Base-by-base conservation (phyloP, 306 rosid genomes). In the Betula pendula region DNA sequence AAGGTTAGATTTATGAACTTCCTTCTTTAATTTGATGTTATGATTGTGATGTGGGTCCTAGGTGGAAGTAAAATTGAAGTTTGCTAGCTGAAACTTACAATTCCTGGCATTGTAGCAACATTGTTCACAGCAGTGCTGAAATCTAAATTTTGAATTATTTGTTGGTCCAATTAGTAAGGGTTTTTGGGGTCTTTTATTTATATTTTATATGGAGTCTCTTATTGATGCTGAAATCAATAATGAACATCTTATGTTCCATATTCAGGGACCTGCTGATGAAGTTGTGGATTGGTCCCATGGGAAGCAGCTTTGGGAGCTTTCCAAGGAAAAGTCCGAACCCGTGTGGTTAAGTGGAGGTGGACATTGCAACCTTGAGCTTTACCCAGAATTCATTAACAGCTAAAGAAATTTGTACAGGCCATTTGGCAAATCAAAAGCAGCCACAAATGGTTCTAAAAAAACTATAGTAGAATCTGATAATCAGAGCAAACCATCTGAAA, bases 321-420 rank as follows among this genome's bases (percentile, higher is more conserved):
- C 93, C 84, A 90, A 90, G 82, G 92, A 84, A 79, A 94, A 92
- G 80, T 90, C 85, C 27, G 98, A 94, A 71, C 96, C 98, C 20
- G 82, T 94, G 19, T 94, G 98, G 98, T 76, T 94, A 82, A 92
- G 89, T 83, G 96, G 97, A 77, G 98, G 97, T 67, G 96, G 98
- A 22, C 98, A 92, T 73, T 78, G 88, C 85, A 94, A 94, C 83
- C 97, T 94, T 55, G 98, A 94, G 92, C 92, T 92, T 49, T 94
- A 89, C 89, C 92, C 93, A 35, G 96, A 92, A 73, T 94, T 92
- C 87, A 90, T 94, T 73, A 94, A 88, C 96, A 94, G 49, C 92
- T 92, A 73, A 92, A 94, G 96, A 94, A 92, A 88, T 94, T 88
- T 87, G 97, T 94, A 87, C 97, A 89, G 78, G 80, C 93, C 65